phyloP scores from a whole-genome alignment of 805 yeast species.

The Dipodascus geniculatus region DNA sequence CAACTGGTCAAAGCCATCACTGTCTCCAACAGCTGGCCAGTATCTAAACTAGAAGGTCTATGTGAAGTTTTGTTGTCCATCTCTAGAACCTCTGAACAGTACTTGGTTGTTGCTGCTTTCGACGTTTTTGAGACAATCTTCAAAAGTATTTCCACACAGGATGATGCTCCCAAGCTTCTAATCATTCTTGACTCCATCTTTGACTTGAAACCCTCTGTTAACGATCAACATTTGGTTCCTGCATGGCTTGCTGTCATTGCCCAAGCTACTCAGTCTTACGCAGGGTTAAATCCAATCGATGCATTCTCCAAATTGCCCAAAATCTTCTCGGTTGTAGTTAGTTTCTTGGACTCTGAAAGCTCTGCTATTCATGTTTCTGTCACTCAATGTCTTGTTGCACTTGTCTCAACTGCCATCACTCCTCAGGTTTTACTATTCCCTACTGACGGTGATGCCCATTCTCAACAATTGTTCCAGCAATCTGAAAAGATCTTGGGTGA shows the following conservation, averaged over 20 bases:
- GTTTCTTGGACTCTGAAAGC: slow-evolving; percentile 57
- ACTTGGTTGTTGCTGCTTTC: slow-evolving; percentile 69
- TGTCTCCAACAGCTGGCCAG: slow-evolving; percentile 74
- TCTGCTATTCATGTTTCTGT: slow-evolving; percentile 61
- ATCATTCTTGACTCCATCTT: slow-evolving; percentile 60
- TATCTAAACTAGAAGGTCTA: slow-evolving; percentile 49
- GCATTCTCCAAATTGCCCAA: slow-evolving; percentile 47
- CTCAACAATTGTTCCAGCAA: slow-evolving; percentile 14
- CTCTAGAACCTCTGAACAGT: slow-evolving; percentile 77
- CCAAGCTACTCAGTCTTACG: slow-evolving; percentile 53
- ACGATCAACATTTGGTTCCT: slow-evolving; percentile 79
- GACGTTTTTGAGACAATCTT: slow-evolving; percentile 74
- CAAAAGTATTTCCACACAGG: slow-evolving; percentile 41
- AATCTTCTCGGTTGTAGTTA: slow-evolving; percentile 42
- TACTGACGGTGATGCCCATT: slow-evolving; percentile 21
- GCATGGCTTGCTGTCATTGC: slow-evolving; percentile 94
- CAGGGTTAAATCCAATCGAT: slow-evolving; percentile 38
- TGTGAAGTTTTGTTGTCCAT: slow-evolving; percentile 68
- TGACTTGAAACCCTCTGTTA: slow-evolving; percentile 68
- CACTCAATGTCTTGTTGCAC: slow-evolving; percentile 76
- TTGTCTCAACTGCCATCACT: slow-evolving; percentile 55
- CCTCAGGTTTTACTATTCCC: slow-evolving; percentile 47
- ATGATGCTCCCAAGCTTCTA: slow-evolving; percentile 50
- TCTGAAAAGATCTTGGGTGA: slow-evolving; percentile 29
- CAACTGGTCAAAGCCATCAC: slow-evolving; percentile 67